A percentile compares a stretch with the other conserved stretches of the same genome.
Conservation (phyloP, 257 asterid species). For the Fraxinus quadrangulata region DNA sequence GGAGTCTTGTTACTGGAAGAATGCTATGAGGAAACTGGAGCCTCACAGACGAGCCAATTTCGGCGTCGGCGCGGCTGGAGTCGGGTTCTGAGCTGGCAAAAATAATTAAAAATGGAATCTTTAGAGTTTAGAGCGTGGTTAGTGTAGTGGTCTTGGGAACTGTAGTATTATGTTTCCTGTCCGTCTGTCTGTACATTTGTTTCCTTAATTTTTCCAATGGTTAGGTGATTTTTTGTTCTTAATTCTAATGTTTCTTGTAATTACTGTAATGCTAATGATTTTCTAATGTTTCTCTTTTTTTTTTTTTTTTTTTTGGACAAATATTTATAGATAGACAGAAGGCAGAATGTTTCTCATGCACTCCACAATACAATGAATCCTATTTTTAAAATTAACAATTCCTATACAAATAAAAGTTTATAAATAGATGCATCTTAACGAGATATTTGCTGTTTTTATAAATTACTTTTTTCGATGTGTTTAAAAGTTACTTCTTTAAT, state of each 20-base stretch:
- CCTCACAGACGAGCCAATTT: conserved; percentile 64
- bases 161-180: conserved; percentile 35
- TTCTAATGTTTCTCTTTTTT: background rate
- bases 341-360: background rate
- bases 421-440: no score
- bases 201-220: background rate
- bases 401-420: no score
- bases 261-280: background rate
- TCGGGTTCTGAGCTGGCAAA: conserved; percentile 47
- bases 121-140: conserved; percentile 26
- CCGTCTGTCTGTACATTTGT: conserved; percentile 37
- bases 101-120: conserved; percentile 21
- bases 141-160: conserved; percentile 26
- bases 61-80: conserved; percentile 76
- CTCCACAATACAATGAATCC: background rate
- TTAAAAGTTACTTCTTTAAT: no score
- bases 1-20: conserved; percentile 80
- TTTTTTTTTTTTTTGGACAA: no score
- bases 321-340: background rate
- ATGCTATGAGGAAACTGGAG: conserved; percentile 63
- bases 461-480: no score
- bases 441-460: no score
- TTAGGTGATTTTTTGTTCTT: background rate
- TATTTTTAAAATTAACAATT: no score
- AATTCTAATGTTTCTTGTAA: background rate